Percentiles rank a stretch among this genome's conserved stretches.
Conservation (phyloP, 257 asterid genomes). For the Verbena officinalis region DNA sequence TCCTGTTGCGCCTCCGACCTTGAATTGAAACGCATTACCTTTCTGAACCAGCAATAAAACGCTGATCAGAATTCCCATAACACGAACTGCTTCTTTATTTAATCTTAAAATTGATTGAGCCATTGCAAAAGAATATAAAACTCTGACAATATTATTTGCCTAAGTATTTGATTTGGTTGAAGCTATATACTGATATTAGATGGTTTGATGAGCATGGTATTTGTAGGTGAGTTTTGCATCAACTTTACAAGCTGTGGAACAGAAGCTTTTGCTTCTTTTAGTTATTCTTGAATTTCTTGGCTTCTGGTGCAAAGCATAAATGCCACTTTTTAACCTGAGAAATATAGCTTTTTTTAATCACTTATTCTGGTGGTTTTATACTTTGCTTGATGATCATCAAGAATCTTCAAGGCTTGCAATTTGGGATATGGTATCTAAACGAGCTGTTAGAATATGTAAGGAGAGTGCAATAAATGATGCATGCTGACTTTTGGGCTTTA, state of each 20-base stretch:
- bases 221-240: constrained; percentile 48
- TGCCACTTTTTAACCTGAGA: not conserved
- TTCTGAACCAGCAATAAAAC: constrained; percentile 41
- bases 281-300: constrained; percentile 49
- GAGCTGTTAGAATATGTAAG: not conserved
- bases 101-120: constrained; percentile 31
- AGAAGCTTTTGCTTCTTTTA: constrained; percentile 53
- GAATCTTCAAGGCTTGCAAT: constrained; percentile 48
- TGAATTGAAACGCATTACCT: constrained; percentile 54
- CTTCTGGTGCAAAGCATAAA: constrained; percentile 39
- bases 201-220: constrained; percentile 32
- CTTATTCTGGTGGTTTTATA: constrained; percentile 34
- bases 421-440: constrained; percentile 44
- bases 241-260: constrained; percentile 40
- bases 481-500: not conserved
- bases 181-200: constrained; percentile 7
- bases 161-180: not conserved
- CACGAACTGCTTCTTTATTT: constrained; percentile 13
- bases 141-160: not conserved
- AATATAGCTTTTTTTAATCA: constrained; percentile 10
- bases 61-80: constrained; percentile 36
- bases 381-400: constrained; percentile 61
- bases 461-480: not conserved
- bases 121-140: constrained; percentile 32
- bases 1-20: constrained; percentile 65